Evolutionary conservation across 495 filamentous ascomycete species (phyloP), one percentile per base, ranked within the genome.

Genomic region (Podospora australis): DNA sequence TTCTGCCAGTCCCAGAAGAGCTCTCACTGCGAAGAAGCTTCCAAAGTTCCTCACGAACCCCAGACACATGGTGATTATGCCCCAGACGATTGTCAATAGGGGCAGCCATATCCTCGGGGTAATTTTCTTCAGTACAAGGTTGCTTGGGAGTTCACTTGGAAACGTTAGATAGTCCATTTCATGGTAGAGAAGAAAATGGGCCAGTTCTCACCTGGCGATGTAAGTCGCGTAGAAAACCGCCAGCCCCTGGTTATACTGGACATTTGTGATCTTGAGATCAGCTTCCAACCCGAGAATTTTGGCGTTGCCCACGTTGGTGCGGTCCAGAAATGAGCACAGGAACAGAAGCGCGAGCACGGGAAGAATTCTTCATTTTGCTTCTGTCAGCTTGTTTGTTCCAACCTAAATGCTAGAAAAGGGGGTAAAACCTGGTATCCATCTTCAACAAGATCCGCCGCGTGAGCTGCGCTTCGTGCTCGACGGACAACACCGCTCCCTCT

Each of bases 81-180:
- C 80, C 80, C 79, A 85, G 7, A 65, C 53, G 17, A 79, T 55
- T 46, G 77, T 75, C 36, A 81, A 66, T 24, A 70, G 67, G 8
- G 80, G 74, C 36, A 82, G 58, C 78, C 78, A 82, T 40, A 79
- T 57, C 22, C 64, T 79, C 6, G 86, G 86, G 0, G 74, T 70
- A 8, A 87, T 60, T 43, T 74, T 76, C 65, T 96, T 96, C 29
- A 96, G 78, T 20, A 96, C 69, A 30, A 96, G 59, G 58, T 96
- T 96, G 32, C 87, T 91, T 35, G 88, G 66, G 0, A 90, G 83
- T 70, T 95, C 90, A 56, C 86, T 72, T n/a, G n/a, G n/a, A n/a
- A n/a, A n/a, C n/a, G n/a, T n/a, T n/a, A n/a, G n/a, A n/a, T n/a
- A n/a, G n/a, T n/a, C n/a, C n/a, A n/a, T n/a, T n/a, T n/a, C n/a